Base-by-base conservation (phyloP, 2,329 filamentous ascomycete genomes). In the Boeremia lycopersici region DNA sequence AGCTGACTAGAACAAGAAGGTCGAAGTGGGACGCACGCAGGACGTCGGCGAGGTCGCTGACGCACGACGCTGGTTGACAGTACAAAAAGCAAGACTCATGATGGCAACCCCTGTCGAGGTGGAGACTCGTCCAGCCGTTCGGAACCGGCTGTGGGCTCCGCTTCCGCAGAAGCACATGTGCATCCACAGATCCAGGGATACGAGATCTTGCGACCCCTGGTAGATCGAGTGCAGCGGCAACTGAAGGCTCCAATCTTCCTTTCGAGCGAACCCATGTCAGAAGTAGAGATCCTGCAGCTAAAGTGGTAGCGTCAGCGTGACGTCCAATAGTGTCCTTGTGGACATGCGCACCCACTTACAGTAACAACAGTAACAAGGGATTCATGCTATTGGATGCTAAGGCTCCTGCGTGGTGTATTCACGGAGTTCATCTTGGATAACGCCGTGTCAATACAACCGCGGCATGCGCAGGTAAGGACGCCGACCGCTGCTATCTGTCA, bases 111-210 rank as follows among this genome's bases (percentile, higher is more conserved):
- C 53, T 56, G 48, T 43, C 42, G 3, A 8, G 43, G 45, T 54
- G 51, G 51, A 49, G 45, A 41, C 49, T 25, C 39, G 54, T 48
- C 64, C 63, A 62, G 52, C 48, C 43, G 40, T 48, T 56, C 35
- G 62, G 64, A 59, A 52, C 46, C 63, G 64, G 65, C 61, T 60
- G 41, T 57, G 59, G 45, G 60, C 44, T 62, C 51, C 59, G 60
- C 61, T 67, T 68, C 65, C 64, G 65, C 68, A 69, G 67, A 70
- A 70, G 64, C 64, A 71, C 56, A 49, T 57, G 51, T 52, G 46
- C 54, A 46, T 52, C 42, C 35, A 47, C 46, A 56, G 44, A 44
- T 46, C 12, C 46, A 50, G 52, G 46, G 46, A 62, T 62, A 57
- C 45, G 56, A 67, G 60, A 64, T 61, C 59, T 57, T 46, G 48